Percentiles rank a stretch among this genome's conserved stretches.
These are phyloP conservation scores for Telfairia occidentalis DNA, from an alignment of 331 rosid species.

Conservation along the genomic window DNA sequence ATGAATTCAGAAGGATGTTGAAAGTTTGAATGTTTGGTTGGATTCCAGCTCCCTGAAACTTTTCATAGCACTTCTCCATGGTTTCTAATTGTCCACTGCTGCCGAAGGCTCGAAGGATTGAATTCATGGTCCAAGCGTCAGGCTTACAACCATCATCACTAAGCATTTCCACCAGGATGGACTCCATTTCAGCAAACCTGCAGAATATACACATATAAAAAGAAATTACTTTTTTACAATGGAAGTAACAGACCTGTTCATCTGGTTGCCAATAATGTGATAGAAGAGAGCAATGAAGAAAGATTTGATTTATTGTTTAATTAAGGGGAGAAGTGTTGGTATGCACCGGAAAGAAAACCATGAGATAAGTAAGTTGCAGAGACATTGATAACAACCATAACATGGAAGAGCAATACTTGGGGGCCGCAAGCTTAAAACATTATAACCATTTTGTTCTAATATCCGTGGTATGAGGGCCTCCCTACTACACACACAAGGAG, in stretches of 20 bases:
- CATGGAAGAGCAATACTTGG: background rate
- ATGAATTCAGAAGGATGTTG: conserved; percentile 77
- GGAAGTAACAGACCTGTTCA: conserved; percentile 9
- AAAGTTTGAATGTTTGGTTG: conserved; percentile 79
- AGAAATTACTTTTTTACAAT: conserved; percentile 17
- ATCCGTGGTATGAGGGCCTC: background rate
- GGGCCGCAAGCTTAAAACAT: background rate
- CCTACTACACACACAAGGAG: background rate
- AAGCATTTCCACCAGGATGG: conserved; percentile 65
- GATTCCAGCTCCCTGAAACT: conserved; percentile 74
- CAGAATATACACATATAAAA: conserved; percentile 10
- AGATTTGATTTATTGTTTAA: background rate
- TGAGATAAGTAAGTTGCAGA: background rate
- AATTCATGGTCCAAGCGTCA: conserved; percentile 92
- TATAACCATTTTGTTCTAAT: background rate
- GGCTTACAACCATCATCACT: conserved; percentile 52
- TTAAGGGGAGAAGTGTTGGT: background rate
- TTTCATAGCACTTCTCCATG: conserved; percentile 86
- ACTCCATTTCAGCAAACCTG: conserved; percentile 91
- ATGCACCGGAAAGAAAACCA: background rate
- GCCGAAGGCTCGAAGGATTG: conserved; percentile 83
- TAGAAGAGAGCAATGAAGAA: background rate
- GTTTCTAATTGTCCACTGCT: conserved; percentile 71
- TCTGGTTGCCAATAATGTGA: conserved; percentile 23
- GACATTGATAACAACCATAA: background rate